Conservation (phyloP, 768 basidiomycete genomes). For the Leccinum olivaceopallidum region DNA sequence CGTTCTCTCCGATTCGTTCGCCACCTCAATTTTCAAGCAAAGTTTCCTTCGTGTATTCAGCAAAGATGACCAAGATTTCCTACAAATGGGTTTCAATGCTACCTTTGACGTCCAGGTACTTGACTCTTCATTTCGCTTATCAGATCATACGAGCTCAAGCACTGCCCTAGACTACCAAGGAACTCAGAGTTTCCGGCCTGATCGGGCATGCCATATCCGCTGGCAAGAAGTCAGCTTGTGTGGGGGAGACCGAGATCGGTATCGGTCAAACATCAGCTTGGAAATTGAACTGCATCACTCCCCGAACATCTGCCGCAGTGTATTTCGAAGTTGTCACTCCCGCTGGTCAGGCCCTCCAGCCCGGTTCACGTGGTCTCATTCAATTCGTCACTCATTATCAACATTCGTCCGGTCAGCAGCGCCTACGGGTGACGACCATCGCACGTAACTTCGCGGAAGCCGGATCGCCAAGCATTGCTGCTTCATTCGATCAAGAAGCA, state of each 20-base stretch:
- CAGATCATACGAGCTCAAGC: constrained; percentile 2
- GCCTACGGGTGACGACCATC: constrained; percentile 96
- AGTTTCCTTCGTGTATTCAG: constrained; percentile 91
- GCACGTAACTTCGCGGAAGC: constrained; percentile 98
- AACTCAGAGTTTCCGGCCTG: constrained; percentile 95
- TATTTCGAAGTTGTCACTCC: constrained; percentile 99
- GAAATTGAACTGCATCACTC: constrained; percentile 92
- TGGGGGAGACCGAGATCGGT: constrained; percentile 99
- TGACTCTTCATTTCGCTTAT: background rate
- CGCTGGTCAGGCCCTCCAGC: constrained; percentile 88
- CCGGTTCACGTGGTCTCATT: constrained; percentile 89
- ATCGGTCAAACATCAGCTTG: constrained; percentile 98
- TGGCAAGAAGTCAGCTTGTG: constrained; percentile 93
- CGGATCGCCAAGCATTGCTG: constrained; percentile 90
- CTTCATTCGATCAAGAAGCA: constrained; percentile 97
- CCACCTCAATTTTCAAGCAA: constrained; percentile 98
- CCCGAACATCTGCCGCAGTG: constrained; percentile 84
- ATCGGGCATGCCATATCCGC: constrained; percentile 98
- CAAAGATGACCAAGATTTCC: constrained; percentile 89
- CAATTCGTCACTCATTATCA: constrained; percentile 99
- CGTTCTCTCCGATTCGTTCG: constrained; percentile 94
- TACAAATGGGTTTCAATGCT: constrained; percentile 98
- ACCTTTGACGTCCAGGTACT: constrained; percentile 95
- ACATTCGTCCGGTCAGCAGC: constrained; percentile 92
- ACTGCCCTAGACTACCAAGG: constrained; percentile 84